phyloP scores from a whole-genome alignment of 768 basidiomycete genomes.

The Pulveroboletus sp. region DNA sequence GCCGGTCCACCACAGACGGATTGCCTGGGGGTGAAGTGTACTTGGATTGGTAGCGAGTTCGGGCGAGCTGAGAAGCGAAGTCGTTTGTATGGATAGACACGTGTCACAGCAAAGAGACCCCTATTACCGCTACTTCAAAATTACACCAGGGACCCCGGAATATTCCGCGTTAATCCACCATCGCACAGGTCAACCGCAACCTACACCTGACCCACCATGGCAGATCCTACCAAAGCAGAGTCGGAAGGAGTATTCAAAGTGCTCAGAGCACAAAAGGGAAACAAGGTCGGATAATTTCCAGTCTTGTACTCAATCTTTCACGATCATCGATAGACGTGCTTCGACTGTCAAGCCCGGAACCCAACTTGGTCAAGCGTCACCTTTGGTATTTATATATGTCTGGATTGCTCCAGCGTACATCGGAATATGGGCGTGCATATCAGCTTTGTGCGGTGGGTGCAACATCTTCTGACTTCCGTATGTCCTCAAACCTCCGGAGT shows the following conservation, averaged over 20 bases:
- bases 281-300: conserved; percentile 52
- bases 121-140: no score
- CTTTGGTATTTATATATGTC: conserved; percentile 94
- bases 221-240: conserved; percentile 79
- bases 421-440: conserved; percentile 98
- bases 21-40: no score
- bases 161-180: conserved; percentile 15
- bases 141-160: conserved; percentile 6
- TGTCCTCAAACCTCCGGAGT: conserved; percentile 17
- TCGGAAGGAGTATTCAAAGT: conserved; percentile 83
- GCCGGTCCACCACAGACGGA: no score
- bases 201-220: conserved; percentile 38
- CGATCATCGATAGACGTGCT: conserved; percentile 60
- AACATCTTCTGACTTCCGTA: not conserved
- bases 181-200: conserved; percentile 6
- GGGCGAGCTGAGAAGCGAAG: no score
- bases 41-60: no score
- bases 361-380: conserved; percentile 98
- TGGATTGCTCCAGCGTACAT: conserved; percentile 94
- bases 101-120: no score
- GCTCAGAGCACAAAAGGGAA: conserved; percentile 79
- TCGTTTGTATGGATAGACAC: no score
- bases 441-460: conserved; percentile 83
- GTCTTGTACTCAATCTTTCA: not conserved
- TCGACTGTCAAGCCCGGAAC: conserved; percentile 93